Conservation (phyloP, 768 basidiomycete species). For the Roridomyces roridus region DNA sequence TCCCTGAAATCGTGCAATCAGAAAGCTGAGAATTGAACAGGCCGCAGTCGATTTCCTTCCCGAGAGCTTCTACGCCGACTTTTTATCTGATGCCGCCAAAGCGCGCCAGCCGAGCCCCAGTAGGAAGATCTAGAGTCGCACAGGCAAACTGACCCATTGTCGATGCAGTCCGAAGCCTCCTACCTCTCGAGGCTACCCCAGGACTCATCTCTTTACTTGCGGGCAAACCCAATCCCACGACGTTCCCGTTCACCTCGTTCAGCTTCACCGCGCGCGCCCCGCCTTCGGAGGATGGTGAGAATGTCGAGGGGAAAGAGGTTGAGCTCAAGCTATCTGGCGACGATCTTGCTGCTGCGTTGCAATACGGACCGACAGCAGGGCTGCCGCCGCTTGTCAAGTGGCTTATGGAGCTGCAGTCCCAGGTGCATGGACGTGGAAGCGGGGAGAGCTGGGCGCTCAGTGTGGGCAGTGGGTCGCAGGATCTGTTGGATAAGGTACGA, state of each 20-base stretch:
- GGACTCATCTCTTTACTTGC: slow-evolving; percentile 85
- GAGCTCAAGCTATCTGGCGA: slow-evolving; percentile 59
- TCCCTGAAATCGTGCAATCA: too few relatives aligned
- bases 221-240: slow-evolving; percentile 89
- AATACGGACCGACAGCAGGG: slow-evolving; percentile 79
- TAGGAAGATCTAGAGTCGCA: slow-evolving; percentile 25
- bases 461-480: slow-evolving; percentile 87
- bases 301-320: slow-evolving; percentile 46
- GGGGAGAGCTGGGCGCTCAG: slow-evolving; percentile 78
- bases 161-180: slow-evolving; percentile 65
- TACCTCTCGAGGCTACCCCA: slow-evolving; percentile 78
- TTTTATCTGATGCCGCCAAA: slow-evolving; percentile 69
- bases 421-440: slow-evolving; percentile 64
- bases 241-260: slow-evolving; percentile 90
- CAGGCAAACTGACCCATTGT: slow-evolving; percentile 2
- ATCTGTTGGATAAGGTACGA: slow-evolving; percentile 84
- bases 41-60: slow-evolving; percentile 51
- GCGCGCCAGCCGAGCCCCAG: slow-evolving; percentile 69
- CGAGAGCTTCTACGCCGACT: slow-evolving; percentile 58
- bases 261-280: slow-evolving; percentile 65
- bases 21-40: too few relatives aligned
- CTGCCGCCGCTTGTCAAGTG: slow-evolving; percentile 68
- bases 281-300: slow-evolving; percentile 34
- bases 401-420: slow-evolving; percentile 74
- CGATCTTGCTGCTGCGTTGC: slow-evolving; percentile 72